Base-by-base conservation (phyloP, 306 rosid genomes). In the Cajanus cajan region DNA sequence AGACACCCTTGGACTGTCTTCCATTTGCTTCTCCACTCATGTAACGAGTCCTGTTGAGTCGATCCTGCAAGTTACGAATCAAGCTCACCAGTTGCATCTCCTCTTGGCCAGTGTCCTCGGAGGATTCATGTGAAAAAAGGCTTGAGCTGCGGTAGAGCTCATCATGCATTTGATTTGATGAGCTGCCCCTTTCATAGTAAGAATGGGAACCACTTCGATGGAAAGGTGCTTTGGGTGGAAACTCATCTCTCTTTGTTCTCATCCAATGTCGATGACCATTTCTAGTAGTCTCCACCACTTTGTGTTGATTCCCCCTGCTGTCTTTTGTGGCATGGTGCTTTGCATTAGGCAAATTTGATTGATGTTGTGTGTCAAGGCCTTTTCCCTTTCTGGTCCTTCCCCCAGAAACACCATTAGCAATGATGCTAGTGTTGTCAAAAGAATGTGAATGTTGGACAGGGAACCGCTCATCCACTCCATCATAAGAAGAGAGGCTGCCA, bases 41-140 rank as follows among this genome's bases (percentile, higher is more conserved):
- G 83, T 57, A 73, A 71, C 22, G 66, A 44, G 87, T 80, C 82
- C 72, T 86, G 79, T 83, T 68, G 67, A 91, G 88, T 78, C 89
- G 86, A 72, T 88, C 80, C 78, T 91, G 93, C 90, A 95, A 68
- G 78, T 86, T 88, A 43, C 79, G 16, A 58, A 91, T 86, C 87
- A 90, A 88, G 84, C 82, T 85, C 83, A 88, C 21, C 79, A 96
- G 76, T 74, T 82, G 83, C 86, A 76, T 36, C 92, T 90, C 89
- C 74, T 90, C 91, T 40, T 69, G 87, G 69, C 84, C 90, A 62
- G 85, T 78, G 62, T 82, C 86, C 73, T 78, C 82, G 45, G 40
- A 64, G 31, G 50, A 76, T 10, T 78, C 89, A 36, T 65, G 81
- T 70, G 92, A 78, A 55, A 72, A 82, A 82, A 86, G 73, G 82